Evolutionary conservation across 352 stramenopile species (phyloP).

Genomic region (Phytophthora nicotianae): DNA sequence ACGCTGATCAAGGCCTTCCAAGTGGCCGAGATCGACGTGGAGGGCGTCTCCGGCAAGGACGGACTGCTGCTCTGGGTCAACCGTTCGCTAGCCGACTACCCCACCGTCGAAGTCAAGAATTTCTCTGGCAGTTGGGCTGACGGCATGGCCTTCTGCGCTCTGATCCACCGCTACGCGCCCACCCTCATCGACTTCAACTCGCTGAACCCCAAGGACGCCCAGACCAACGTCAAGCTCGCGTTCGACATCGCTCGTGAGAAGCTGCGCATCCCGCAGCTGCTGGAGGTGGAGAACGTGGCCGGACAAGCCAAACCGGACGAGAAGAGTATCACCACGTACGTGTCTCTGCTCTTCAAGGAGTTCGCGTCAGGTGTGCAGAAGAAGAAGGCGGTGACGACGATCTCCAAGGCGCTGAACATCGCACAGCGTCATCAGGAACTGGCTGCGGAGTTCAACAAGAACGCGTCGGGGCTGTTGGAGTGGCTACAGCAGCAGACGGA

Average conservation of each 20-base stretch:
- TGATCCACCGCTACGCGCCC: conserved; percentile 91
- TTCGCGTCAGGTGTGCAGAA: conserved; percentile 91
- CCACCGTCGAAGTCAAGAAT: conserved; percentile 85
- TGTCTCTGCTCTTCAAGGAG: conserved; percentile 91
- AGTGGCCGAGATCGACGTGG: conserved; percentile 86
- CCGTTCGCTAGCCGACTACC: conserved; percentile 86
- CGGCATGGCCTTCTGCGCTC: conserved; percentile 89
- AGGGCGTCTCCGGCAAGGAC: conserved; percentile 91
- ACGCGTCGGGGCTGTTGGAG: conserved; percentile 70
- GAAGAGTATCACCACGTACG: conserved; percentile 93
- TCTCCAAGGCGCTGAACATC: conserved; percentile 91
- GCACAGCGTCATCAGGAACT: conserved; percentile 89
- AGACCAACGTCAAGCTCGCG: conserved; percentile 78
- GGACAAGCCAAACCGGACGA: conserved; percentile 88
- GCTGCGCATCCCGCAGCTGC: conserved; percentile 87
- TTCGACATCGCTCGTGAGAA: conserved; percentile 87
- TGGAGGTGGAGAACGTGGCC: conserved; percentile 88
- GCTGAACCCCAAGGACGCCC: conserved; percentile 65
- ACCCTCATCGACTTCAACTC: conserved; percentile 86
- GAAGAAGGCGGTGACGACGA: conserved; percentile 89
- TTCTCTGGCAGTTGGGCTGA: conserved; percentile 89
- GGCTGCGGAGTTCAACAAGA: conserved; percentile 72
- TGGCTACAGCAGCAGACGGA: conserved; percentile 77
- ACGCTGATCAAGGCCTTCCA: conserved; percentile 93
- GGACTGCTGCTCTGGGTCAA: conserved; percentile 91